phyloP scores from a whole-genome alignment of 1,284 basidiomycete species.

The Rhodotorula glutinis region DNA sequence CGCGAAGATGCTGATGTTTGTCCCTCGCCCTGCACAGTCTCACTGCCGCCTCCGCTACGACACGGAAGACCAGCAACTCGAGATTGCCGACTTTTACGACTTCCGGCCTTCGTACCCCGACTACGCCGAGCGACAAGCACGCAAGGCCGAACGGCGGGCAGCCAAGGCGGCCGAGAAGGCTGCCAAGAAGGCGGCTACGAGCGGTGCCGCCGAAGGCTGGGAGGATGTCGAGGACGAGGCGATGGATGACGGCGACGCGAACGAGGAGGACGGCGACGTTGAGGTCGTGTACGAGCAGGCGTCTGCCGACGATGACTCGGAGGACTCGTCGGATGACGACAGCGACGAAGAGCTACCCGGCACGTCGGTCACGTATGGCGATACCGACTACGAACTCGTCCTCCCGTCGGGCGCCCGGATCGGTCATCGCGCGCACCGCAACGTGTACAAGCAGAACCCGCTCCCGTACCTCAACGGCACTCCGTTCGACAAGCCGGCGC shows the following conservation, averaged over 20 bases:
- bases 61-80: slow-evolving; percentile 71
- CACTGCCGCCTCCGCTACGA: slow-evolving; percentile 97
- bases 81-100: slow-evolving; percentile 91
- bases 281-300: slow-evolving; percentile 49
- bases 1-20: not conserved
- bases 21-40: slow-evolving; percentile 25
- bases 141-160: slow-evolving; percentile 47
- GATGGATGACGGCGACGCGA: slow-evolving; percentile 42
- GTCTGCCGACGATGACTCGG: slow-evolving; percentile 52
- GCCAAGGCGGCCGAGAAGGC: slow-evolving; percentile 43
- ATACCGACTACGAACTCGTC: slow-evolving; percentile 76
- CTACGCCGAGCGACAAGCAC: slow-evolving; percentile 49
- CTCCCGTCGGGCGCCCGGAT: slow-evolving; percentile 89
- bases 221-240: slow-evolving; percentile 51
- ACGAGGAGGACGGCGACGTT: slow-evolving; percentile 50
- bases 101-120: slow-evolving; percentile 77
- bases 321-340: slow-evolving; percentile 22
- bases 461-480: slow-evolving; percentile 42
- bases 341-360: slow-evolving; percentile 34
- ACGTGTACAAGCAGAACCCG: slow-evolving; percentile 85
- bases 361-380: slow-evolving; percentile 45
- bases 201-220: slow-evolving; percentile 47
- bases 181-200: slow-evolving; percentile 40
- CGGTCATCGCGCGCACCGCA: slow-evolving; percentile 81
- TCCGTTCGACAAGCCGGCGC: slow-evolving; percentile 34